phyloP scores from a whole-genome alignment of 75 land plant genomes.

The Pinus tabuliformis region DNA sequence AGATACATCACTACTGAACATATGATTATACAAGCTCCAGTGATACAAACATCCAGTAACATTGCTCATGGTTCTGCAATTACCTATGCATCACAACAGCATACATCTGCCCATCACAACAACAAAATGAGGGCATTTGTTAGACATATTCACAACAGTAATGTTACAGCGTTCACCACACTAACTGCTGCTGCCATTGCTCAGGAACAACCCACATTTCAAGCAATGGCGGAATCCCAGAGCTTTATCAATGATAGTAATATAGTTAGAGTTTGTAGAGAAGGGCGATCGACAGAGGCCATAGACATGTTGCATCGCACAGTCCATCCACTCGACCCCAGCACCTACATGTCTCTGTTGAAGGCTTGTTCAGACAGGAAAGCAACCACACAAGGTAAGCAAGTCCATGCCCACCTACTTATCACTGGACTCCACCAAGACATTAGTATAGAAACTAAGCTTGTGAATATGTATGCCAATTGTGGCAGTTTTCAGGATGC shows the following conservation, averaged over 20 bases:
- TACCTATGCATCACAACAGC: no score
- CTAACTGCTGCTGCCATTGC: neutral
- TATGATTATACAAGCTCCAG: no score
- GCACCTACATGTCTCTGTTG: neutral
- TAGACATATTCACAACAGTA: neutral
- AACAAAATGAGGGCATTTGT: neutral
- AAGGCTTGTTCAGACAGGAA: neutral
- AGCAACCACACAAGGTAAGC: neutral
- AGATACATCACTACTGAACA: no score
- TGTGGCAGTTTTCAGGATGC: slow-evolving; percentile 9
- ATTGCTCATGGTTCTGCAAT: no score
- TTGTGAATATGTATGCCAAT: slow-evolving; percentile 25
- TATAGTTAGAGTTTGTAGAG: no score
- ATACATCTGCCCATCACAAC: neutral
- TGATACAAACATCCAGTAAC: no score
- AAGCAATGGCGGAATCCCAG: neutral
- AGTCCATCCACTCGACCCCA: neutral
- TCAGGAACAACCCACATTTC: neutral
- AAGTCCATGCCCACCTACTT: slow-evolving; percentile 34
- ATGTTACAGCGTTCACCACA: neutral
- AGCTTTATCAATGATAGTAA: neutral
- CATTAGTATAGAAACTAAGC: slow-evolving; percentile 28
- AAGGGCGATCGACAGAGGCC: no score
- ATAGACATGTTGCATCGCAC: no score
- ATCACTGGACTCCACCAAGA: slow-evolving; percentile 19